These are phyloP conservation scores for Coemansia sp. DNA, from an alignment of 192 early-diverging fungal genomes.

Conservation along the genomic window DNA sequence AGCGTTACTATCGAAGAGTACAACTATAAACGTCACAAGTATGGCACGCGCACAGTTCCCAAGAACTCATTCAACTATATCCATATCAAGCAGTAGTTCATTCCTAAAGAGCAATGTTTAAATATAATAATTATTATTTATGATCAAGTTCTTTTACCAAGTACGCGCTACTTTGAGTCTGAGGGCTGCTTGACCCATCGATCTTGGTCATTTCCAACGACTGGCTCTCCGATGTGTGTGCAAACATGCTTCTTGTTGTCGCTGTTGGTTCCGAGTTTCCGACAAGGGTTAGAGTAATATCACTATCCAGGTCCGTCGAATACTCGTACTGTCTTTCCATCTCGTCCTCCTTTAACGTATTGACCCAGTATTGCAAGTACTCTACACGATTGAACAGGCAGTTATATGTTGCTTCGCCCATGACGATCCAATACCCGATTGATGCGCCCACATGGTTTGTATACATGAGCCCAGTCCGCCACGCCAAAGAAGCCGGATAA, in stretches of 20 bases:
- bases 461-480: constrained; percentile 41
- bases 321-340: constrained; percentile 39
- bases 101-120: neutral
- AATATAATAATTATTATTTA: neutral
- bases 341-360: constrained; percentile 37
- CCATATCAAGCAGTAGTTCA: constrained; percentile 2
- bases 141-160: neutral
- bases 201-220: neutral
- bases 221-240: neutral
- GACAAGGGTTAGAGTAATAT: constrained; percentile 20
- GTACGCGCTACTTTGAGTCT: neutral
- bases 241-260: neutral
- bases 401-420: constrained; percentile 44
- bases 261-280: constrained; percentile 16
- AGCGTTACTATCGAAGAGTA: constrained; percentile 4
- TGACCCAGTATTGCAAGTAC: constrained; percentile 48
- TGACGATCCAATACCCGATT: constrained; percentile 38
- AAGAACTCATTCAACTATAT: constrained; percentile 28
- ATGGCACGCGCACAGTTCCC: neutral
- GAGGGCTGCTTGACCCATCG: neutral
- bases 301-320: constrained; percentile 21
- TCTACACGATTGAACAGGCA: constrained; percentile 39
- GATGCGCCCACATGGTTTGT: constrained; percentile 40
- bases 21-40: constrained; percentile 16
- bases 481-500: constrained; percentile 37